phyloP scores from a whole-genome alignment of 2,329 filamentous ascomycete species.

The Orbilia javanica region DNA sequence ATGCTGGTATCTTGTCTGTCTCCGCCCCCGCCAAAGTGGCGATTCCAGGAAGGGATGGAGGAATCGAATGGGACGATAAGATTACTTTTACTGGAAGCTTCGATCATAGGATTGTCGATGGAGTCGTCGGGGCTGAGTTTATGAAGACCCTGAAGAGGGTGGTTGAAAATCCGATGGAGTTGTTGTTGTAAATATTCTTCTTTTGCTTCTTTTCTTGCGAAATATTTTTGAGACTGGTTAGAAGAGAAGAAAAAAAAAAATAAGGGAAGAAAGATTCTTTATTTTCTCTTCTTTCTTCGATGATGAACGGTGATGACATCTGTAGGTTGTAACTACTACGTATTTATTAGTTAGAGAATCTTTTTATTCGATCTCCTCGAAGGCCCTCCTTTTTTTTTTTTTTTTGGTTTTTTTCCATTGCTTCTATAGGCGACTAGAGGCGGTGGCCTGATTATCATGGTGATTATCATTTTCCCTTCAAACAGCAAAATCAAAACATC shows the following conservation, averaged over 20 bases:
- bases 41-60: constrained; percentile 86
- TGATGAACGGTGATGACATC: background rate
- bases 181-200: constrained; percentile 78
- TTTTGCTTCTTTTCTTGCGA: constrained; percentile 1
- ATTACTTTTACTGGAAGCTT: constrained; percentile 95
- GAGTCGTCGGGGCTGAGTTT: constrained; percentile 92
- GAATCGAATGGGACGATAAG: constrained; percentile 92
- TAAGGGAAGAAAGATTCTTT: background rate
- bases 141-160: constrained; percentile 97
- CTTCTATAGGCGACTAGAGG: background rate
- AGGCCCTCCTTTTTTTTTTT: background rate
- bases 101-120: constrained; percentile 97
- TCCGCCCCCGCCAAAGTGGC: constrained; percentile 97
- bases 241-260: background rate
- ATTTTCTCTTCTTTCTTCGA: background rate
- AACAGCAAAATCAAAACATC: too few relatives aligned
- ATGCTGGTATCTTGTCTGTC: constrained; percentile 93
- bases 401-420: background rate
- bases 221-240: background rate
- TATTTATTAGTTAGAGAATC: constrained; percentile 8
- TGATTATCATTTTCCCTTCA: background rate
- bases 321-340: background rate
- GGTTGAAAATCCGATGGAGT: constrained; percentile 94
- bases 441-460: constrained; percentile 37
- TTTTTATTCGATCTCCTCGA: background rate